Base-by-base conservation (phyloP, 805 yeast genomes). In the Saccharomyces jurei region DNA sequence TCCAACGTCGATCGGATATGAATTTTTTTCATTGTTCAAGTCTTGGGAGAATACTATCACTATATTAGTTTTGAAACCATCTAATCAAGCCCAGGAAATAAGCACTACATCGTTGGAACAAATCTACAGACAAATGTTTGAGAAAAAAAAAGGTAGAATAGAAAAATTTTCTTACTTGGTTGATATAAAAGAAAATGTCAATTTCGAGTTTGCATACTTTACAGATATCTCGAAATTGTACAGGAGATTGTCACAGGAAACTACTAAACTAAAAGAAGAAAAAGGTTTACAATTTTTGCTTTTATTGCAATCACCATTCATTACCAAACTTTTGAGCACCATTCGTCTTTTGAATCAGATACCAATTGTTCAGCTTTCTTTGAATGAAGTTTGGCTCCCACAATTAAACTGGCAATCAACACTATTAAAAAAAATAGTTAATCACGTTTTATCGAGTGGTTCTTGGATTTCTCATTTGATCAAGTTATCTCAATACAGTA, bases 391-490 rank as follows among this genome's bases (percentile, higher is more conserved):
- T 21, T 72, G 81, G 1, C 68, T 87, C 30, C 90, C 92, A 10
- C 84, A 91, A 4, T 71, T 91, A 51, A 86, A 90, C 3, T 90
- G 97, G 96, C 94, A 89, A 66, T 68, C 80, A 1, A 73, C 81
- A 13, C 76, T 89, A 6, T 73, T 84, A 52, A 84, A 82, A 58
- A 74, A 89, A 58, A 73, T 89, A 3, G 76, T 84, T 46, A 84
- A 83, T 60, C 90, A 87, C 59, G 82, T 83, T 66, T 75, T 92
- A 48, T 82, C 88, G 0, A 71, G 90, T 48, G 86, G 94, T 0
- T 74, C 83, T 1, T 86, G 96, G 87, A 65, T 90, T 29, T 74
- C 77, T 41, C 84, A 85, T 61, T 74, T 89, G 71, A 76, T 83
- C 21, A 74, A 81, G 0, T 68, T 89, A 52, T 77, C 97, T 0